Evolutionary conservation across 1,284 basidiomycete species (phyloP).

Genomic region (Trametes polyzona): DNA sequence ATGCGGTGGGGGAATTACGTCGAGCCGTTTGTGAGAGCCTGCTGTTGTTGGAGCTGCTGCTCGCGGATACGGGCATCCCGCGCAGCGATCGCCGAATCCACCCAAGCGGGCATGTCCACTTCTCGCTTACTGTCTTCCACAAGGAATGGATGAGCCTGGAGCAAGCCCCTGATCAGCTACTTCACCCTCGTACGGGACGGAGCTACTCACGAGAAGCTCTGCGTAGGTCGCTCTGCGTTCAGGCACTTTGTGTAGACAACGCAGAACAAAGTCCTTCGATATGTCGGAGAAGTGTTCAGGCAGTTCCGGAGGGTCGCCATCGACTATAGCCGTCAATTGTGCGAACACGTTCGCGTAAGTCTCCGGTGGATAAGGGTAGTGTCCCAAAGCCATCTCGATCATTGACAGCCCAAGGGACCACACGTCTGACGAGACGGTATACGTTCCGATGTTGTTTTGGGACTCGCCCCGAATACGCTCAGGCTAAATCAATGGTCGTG

Average conservation of each 20-base stretch:
- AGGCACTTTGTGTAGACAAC: conserved; percentile 80
- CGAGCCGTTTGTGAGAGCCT: conserved; percentile 12
- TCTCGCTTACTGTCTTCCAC: conserved; percentile 54
- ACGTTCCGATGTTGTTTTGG: conserved; percentile 84
- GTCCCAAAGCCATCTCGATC: conserved; percentile 91
- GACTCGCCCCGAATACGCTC: conserved; percentile 97
- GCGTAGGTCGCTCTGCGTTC: conserved; percentile 83
- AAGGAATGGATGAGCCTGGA: conserved; percentile 73
- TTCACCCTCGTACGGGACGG: background rate
- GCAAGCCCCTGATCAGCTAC: background rate
- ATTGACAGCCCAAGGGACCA: conserved; percentile 98
- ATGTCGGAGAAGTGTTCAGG: conserved; percentile 58
- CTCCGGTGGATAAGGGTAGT: conserved; percentile 98
- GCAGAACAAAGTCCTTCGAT: conserved; percentile 62
- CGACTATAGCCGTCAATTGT: conserved; percentile 94
- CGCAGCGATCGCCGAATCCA: conserved; percentile 60
- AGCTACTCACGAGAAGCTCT: conserved; percentile 68
- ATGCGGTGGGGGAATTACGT: conserved; percentile 1
- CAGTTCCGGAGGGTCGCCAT: conserved; percentile 89
- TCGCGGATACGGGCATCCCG: conserved; percentile 28
- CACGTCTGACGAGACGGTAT: conserved; percentile 96
- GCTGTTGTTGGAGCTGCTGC: too few species aligned
- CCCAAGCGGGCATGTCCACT: conserved; percentile 88
- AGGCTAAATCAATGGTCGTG: conserved; percentile 54
- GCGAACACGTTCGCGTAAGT: conserved; percentile 97